A percentile compares a stretch with the other conserved stretches of the same genome.
Evolutionary conservation across 148 eudicot species (phyloP).

Genomic region (Gaultheria prostrata): DNA sequence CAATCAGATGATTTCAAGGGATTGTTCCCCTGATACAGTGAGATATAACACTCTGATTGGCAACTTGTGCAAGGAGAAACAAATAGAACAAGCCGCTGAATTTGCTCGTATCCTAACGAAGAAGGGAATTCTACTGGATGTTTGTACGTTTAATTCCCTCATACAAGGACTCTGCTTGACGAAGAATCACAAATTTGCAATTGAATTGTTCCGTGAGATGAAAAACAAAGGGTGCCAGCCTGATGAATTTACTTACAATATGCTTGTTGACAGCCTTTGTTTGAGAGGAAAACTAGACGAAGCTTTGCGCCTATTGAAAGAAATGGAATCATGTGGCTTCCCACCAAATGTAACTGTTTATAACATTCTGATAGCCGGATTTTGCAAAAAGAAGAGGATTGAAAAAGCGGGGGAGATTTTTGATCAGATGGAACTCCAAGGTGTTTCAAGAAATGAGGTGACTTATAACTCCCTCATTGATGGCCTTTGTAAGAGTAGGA

Average conservation of each 20-base stretch:
- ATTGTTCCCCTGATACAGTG: slow-evolving; percentile 68
- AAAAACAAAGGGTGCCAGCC: slow-evolving; percentile 79
- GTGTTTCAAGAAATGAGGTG: slow-evolving; percentile 68
- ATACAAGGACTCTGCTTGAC: slow-evolving; percentile 88
- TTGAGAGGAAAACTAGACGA: slow-evolving; percentile 58
- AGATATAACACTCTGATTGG: slow-evolving; percentile 81
- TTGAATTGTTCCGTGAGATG: slow-evolving; percentile 77
- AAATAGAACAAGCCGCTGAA: slow-evolving; percentile 78
- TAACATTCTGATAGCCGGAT: slow-evolving; percentile 75
- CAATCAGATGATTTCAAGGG: slow-evolving; percentile 78
- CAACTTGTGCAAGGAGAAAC: slow-evolving; percentile 82
- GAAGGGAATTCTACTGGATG: slow-evolving; percentile 82
- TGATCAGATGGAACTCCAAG: slow-evolving; percentile 89
- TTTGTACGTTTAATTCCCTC: slow-evolving; percentile 83
- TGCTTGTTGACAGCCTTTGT: slow-evolving; percentile 78
- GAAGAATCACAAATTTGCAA: slow-evolving; percentile 48
- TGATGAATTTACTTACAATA: slow-evolving; percentile 87
- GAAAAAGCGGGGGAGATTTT: slow-evolving; percentile 94
- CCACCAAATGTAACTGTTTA: slow-evolving; percentile 74
- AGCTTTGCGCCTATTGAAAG: slow-evolving; percentile 67
- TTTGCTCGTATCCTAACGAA: slow-evolving; percentile 59
- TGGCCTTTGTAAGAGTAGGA: slow-evolving; percentile 64
- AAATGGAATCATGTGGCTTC: slow-evolving; percentile 90
- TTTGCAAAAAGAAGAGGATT: slow-evolving; percentile 74
- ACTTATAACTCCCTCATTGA: slow-evolving; percentile 88